A percentile compares a stretch with the other conserved stretches of the same genome.
Conservation (phyloP, 2,329 filamentous ascomycete species). For the Cercospora sp. region DNA sequence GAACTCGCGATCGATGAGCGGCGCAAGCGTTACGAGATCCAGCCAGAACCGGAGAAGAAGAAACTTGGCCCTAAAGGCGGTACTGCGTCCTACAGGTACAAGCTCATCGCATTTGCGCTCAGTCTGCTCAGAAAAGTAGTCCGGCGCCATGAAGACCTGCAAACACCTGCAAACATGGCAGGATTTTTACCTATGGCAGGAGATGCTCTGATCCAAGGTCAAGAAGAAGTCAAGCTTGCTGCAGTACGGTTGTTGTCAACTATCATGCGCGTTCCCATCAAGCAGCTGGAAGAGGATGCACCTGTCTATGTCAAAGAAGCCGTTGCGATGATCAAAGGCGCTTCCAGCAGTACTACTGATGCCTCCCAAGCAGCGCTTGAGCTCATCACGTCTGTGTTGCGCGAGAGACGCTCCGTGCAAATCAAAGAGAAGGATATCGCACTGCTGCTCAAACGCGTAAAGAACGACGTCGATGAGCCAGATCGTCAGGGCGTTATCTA, state of each 20-base stretch:
- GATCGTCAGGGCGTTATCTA: constrained; percentile 91
- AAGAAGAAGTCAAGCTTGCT: constrained; percentile 91
- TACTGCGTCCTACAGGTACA: constrained; percentile 79
- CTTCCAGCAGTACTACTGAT: constrained; percentile 77
- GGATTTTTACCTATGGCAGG: constrained; percentile 89
- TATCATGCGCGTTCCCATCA: constrained; percentile 79
- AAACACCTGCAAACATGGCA: constrained; percentile 74
- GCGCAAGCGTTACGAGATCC: constrained; percentile 64
- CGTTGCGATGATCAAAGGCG: constrained; percentile 73
- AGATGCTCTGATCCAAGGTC: constrained; percentile 76
- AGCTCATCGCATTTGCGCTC: constrained; percentile 82
- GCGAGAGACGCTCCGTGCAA: constrained; percentile 72
- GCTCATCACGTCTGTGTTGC: constrained; percentile 78
- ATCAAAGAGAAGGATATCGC: constrained; percentile 82
- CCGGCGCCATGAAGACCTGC: constrained; percentile 78
- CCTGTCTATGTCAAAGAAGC: constrained; percentile 84
- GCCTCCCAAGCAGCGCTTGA: constrained; percentile 86
- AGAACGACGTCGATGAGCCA: constrained; percentile 87
- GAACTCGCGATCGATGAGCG: constrained; percentile 23
- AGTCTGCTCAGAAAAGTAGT: constrained; percentile 84
- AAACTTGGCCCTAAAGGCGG: constrained; percentile 57
- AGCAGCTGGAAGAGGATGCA: constrained; percentile 66
- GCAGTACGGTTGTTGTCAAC: constrained; percentile 81
- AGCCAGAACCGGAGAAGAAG: constrained; percentile 72
- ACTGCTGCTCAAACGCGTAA: constrained; percentile 75